Percentiles rank a stretch among this genome's conserved stretches.
Conservation (phyloP, 1,284 basidiomycete species). For the Gomphus bonarii region DNA sequence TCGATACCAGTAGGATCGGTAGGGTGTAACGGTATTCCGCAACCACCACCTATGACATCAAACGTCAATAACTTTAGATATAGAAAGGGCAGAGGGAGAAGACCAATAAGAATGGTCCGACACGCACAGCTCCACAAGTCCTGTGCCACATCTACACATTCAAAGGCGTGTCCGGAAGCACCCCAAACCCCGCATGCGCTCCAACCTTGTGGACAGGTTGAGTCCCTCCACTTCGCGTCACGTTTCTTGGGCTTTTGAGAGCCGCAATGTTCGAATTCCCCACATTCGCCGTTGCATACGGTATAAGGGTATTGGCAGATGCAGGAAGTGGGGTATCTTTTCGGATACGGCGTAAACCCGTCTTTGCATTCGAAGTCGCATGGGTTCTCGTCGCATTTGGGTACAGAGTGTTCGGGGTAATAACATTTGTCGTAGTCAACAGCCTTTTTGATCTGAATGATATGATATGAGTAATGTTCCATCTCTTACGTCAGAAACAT, state of each 20-base stretch:
- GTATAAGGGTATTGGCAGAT: constrained; percentile 25
- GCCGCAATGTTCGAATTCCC: constrained; percentile 28
- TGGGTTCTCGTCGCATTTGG: constrained; percentile 27
- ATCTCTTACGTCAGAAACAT: constrained; percentile 9
- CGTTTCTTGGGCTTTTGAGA: constrained; percentile 24
- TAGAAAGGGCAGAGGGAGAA: background rate
- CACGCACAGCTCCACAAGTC: constrained; percentile 45
- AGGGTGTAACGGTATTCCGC: constrained; percentile 26
- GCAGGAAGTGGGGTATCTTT: constrained; percentile 25
- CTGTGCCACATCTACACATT: constrained; percentile 35
- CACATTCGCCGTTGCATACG: constrained; percentile 39
- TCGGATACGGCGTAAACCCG: constrained; percentile 28
- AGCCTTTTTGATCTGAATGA: constrained; percentile 18
- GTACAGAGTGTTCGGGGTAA: constrained; percentile 31
- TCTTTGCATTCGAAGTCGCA: constrained; percentile 38
- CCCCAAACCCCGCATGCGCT: constrained; percentile 33
- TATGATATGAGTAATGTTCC: constrained; percentile 8
- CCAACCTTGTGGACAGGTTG: constrained; percentile 9
- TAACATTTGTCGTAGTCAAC: constrained; percentile 24
- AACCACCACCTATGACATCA: constrained; percentile 36
- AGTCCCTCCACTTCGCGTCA: constrained; percentile 23
- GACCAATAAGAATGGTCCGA: background rate
- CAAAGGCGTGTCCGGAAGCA: constrained; percentile 28
- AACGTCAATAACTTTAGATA: background rate
- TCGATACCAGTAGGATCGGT: constrained; percentile 27